These are phyloP conservation scores for Excoecaria cochinchinensis DNA, from an alignment of 345 rosid genomes.

Conservation along the genomic window DNA sequence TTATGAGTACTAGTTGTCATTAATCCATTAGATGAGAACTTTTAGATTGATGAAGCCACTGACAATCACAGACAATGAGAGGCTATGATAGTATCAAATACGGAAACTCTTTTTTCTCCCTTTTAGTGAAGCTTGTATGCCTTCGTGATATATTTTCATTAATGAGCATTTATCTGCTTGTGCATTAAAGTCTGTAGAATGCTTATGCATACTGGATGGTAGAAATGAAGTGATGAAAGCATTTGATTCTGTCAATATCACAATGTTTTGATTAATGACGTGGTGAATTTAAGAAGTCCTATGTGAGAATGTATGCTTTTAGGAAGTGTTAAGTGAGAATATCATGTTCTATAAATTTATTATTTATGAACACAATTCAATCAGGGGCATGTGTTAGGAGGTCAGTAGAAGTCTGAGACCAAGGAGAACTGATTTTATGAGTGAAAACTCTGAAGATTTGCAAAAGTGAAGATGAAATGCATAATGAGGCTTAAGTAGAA, in stretches of 20 bases:
- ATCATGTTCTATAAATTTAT: neutral
- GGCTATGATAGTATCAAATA: neutral
- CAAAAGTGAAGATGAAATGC: neutral
- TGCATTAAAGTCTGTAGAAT: neutral
- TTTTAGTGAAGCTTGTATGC: neutral
- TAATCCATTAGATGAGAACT: neutral
- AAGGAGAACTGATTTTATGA: neutral
- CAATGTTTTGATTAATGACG: neutral
- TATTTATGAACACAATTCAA: neutral
- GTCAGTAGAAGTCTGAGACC: neutral
- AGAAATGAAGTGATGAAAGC: neutral
- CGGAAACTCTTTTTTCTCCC: neutral
- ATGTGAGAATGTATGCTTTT: neutral
- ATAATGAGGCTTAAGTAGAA: neutral
- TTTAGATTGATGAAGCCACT: neutral
- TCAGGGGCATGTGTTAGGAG: neutral
- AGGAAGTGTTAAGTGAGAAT: neutral
- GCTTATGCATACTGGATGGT: neutral
- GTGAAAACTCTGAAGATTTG: neutral
- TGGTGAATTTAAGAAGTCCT: neutral
- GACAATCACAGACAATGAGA: neutral
- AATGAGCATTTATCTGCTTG: neutral
- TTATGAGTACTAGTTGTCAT: neutral
- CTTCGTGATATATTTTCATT: neutral
- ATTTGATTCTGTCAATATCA: no score